These are phyloP conservation scores for Zostera marina DNA, from an alignment of 116 monocot species.

Conservation along the genomic window DNA sequence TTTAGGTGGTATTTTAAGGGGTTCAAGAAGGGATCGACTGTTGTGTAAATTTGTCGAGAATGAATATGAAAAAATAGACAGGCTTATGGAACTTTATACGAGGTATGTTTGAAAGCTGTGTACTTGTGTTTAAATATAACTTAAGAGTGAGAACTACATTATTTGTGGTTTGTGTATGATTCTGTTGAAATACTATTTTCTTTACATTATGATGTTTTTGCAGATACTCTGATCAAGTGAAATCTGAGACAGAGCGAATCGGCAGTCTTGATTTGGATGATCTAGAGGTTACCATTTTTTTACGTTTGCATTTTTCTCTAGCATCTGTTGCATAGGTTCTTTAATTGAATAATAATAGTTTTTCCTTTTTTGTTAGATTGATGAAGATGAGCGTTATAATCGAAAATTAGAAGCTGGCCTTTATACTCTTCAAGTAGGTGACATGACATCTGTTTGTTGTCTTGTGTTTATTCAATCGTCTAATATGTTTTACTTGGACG, in stretches of 20 bases:
- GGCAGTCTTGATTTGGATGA: conserved; percentile 73
- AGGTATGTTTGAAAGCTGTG: conserved; percentile 28
- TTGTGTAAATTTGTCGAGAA: conserved; percentile 94
- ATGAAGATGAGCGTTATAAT: conserved; percentile 85
- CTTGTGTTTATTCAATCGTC: background rate
- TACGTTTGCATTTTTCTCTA: background rate
- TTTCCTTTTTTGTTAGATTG: conserved; percentile 33
- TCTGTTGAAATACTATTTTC: background rate
- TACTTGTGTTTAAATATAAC: no score
- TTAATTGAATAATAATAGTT: background rate
- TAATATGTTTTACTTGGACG: background rate
- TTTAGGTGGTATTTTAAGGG: conserved; percentile 75
- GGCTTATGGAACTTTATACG: conserved; percentile 90
- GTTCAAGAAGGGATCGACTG: conserved; percentile 84
- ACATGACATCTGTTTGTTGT: background rate
- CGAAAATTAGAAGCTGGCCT: conserved; percentile 83
- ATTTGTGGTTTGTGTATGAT: background rate
- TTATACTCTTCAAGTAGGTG: conserved; percentile 75
- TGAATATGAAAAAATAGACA: conserved; percentile 94
- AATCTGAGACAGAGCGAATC: conserved; percentile 52
- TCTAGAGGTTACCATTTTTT: conserved; percentile 48
- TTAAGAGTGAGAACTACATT: background rate
- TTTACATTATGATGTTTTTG: conserved; percentile 5
- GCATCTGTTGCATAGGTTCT: background rate
- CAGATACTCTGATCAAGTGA: conserved; percentile 82